Percentiles rank a stretch among this genome's conserved stretches.
Conservation (phyloP, 352 stramenopile species). For the Aphanomyces euteiches region DNA sequence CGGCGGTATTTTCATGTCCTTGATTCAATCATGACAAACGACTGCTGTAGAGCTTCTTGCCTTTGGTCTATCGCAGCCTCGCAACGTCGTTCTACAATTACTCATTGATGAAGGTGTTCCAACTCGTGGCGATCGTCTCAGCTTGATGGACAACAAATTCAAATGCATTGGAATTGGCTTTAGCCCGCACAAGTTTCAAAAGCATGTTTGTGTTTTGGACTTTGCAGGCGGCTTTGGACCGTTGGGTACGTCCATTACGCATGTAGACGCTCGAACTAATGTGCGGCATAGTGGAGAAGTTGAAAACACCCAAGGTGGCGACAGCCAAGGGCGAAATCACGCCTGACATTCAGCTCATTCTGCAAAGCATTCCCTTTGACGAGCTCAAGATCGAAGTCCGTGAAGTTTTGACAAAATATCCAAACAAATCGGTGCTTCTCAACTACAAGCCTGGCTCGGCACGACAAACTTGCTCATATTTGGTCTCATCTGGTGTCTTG, state of each 20-base stretch:
- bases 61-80: constrained; percentile 21
- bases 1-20: constrained; percentile 13
- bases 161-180: constrained; percentile 17
- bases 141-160: constrained; percentile 25
- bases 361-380: constrained; percentile 30
- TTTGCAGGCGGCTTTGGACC: constrained; percentile 28
- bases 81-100: constrained; percentile 29
- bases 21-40: not conserved
- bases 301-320: constrained; percentile 17
- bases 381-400: constrained; percentile 32
- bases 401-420: constrained; percentile 16
- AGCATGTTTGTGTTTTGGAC: constrained; percentile 28
- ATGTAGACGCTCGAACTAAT: not conserved
- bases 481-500: not conserved
- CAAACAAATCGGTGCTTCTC: constrained; percentile 13
- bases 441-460: constrained; percentile 30
- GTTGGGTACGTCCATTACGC: constrained; percentile 2
- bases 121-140: constrained; percentile 20
- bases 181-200: constrained; percentile 28
- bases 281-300: constrained; percentile 18
- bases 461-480: not conserved
- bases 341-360: constrained; percentile 23
- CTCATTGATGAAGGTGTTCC: constrained; percentile 27
- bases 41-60: constrained; percentile 20
- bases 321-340: constrained; percentile 25